These are phyloP conservation scores for Sclerotinia minor DNA, from an alignment of 2,329 filamentous ascomycete genomes.

Conservation along the genomic window DNA sequence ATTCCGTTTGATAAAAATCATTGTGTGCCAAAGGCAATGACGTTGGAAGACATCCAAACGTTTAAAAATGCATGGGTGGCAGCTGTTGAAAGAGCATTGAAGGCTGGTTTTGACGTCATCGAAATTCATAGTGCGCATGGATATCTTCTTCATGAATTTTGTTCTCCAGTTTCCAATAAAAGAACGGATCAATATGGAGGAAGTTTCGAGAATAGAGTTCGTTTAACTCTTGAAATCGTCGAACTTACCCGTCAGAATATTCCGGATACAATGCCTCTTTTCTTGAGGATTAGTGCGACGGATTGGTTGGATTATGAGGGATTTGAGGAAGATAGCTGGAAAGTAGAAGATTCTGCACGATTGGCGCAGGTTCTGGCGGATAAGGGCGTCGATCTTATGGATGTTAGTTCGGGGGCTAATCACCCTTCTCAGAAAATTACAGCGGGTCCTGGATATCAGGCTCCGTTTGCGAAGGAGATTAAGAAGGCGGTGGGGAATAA, in stretches of 20 bases:
- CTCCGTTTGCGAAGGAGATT: conserved; percentile 66
- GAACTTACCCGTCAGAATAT: conserved; percentile 62
- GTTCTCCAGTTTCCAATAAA: conserved; percentile 68
- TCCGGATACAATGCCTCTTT: conserved; percentile 67
- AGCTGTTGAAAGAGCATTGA: conserved; percentile 59
- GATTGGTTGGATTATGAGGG: conserved; percentile 70
- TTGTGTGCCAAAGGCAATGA: conserved; percentile 66
- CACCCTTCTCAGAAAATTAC: conserved; percentile 60
- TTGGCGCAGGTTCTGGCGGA: conserved; percentile 65
- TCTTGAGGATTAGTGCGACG: conserved; percentile 70
- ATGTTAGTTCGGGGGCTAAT: conserved; percentile 68
- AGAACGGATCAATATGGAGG: conserved; percentile 69
- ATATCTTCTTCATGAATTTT: conserved; percentile 70
- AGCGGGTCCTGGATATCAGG: conserved; percentile 67
- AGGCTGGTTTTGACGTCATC: conserved; percentile 69
- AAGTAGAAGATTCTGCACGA: conserved; percentile 59
- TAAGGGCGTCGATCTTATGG: conserved; percentile 71
- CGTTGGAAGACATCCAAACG: conserved; percentile 63
- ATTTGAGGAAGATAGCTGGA: conserved; percentile 64
- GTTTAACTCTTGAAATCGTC: conserved; percentile 67
- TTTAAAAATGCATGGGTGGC: conserved; percentile 64
- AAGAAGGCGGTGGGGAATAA: conserved; percentile 71
- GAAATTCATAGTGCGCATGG: conserved; percentile 82
- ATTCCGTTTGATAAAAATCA: conserved; percentile 62
- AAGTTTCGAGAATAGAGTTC: conserved; percentile 68